Base-by-base conservation (phyloP, 306 rosid genomes). In the Mimosa bimucronata region DNA sequence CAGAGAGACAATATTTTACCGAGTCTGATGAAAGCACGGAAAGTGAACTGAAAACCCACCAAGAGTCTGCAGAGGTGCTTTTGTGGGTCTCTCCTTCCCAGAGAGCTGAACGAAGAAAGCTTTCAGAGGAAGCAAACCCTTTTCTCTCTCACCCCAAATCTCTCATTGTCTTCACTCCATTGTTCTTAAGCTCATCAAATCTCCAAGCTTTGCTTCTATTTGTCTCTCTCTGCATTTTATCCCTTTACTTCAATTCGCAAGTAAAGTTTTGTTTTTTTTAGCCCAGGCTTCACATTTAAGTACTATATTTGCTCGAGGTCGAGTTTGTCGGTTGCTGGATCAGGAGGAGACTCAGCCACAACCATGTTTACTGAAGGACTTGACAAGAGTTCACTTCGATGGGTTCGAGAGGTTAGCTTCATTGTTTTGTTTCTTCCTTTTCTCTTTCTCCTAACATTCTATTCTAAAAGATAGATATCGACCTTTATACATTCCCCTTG, bases 291-390 rank as follows among this genome's bases (percentile, higher is more conserved):
- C 64, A 10, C 41, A 16, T 30, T 72, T 46, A 13, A 25, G 45
- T 21, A 15, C 9, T n/a, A 37, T 2, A n/a, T 45, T 71, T 71
- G n/a, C 58, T 44, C 8, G 58, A 15, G 25, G 40, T 45, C 53
- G 52, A 68, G 53, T 31, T 38, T 40, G 53, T 72, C 71, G 19
- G 55, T 46, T 73, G 38, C 71, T 58, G 11, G 7, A 73, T 72
- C 77, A 88, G 89, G 91, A 79, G 61, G 83, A 77, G 82, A 37
- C 58, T 13, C 45, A 23, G 15, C 25, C 60, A 45, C 75, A 30
- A 77, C 55, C 11, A 92, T 95, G 99, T 93, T 95, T 81, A 93
- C 99, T 2, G 85, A 93, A 81, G 98, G 99, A 6, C 96, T 91
- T 13, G 98, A 95, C 83, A 89, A 65, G 53, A 91, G 87, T 73